Base-by-base conservation (phyloP, 352 stramenopile species). In the Phytophthora europaea region DNA sequence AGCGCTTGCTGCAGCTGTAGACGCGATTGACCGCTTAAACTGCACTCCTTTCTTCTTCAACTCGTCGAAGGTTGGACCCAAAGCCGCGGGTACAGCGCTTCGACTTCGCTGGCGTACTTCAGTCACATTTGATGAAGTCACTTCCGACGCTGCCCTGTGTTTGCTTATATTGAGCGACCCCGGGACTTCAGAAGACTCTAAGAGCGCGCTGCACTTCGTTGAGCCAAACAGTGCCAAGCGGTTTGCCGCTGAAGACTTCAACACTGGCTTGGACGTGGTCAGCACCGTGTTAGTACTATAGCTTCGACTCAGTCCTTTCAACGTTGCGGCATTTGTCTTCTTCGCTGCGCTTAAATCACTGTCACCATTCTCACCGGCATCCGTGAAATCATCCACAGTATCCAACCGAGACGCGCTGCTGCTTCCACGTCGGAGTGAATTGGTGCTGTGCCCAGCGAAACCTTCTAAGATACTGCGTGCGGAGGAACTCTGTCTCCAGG, bases 141-240 rank as follows among this genome's bases (percentile, higher is more conserved):
- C 23, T 51, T 51, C 55, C 3, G 31, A 63, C 36, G 52, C 36
- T 5, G 59, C 51, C 40, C 68, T 57, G 22, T 61, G 62, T 51
- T 75, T 75, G 13, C 31, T 53, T 18, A 59, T 20, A 9, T 36
- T 65, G 12, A 56, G 13, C 15, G 48, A 31, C 8, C 40, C 65
- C 22, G 22, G 13, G 26, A 15, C 28, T 10, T 31, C 60, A 8
- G 68, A 65, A 23, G 57, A 54, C 60, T 75, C 65, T 18, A 74
- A 55, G 5, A 78, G 34, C 4, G 65, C 65, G 6, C 36, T 70
- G 34, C 71, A 78, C 23, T 78, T 78, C 2, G 60, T 72, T 13
- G 71, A 78, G 4, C 66, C 71, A 34, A 75, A 78, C 13, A 78
- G 61, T 13, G 66, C 61, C 40, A 75, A 59, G 3, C 66, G 71